Percentiles rank a stretch among this genome's conserved stretches.
These are phyloP conservation scores for Peronospora farinosa DNA, from an alignment of 352 stramenopile species.

Conservation along the genomic window DNA sequence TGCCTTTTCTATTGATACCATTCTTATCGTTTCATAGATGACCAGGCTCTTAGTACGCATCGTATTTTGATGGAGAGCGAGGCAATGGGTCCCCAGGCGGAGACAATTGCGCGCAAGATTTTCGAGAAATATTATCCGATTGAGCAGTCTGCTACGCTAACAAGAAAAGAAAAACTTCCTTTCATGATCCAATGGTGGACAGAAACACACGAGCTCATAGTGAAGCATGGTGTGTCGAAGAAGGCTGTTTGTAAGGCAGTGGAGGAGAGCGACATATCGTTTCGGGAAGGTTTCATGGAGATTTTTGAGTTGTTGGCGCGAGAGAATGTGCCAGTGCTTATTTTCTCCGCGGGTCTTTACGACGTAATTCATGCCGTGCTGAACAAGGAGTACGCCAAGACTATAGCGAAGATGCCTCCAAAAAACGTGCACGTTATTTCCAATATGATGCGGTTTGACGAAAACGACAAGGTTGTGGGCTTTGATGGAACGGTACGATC, in stretches of 20 bases:
- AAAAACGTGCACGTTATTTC: constrained; percentile 74
- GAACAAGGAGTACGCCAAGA: constrained; percentile 51
- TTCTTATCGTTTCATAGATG: constrained; percentile 14
- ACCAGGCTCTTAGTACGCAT: constrained; percentile 50
- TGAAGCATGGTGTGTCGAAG: constrained; percentile 50
- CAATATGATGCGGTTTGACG: constrained; percentile 78
- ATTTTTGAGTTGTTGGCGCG: constrained; percentile 51
- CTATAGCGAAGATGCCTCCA: constrained; percentile 18
- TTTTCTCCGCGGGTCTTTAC: constrained; percentile 66
- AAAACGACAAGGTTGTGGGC: constrained; percentile 30
- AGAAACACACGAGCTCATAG: constrained; percentile 42
- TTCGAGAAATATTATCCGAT: constrained; percentile 80
- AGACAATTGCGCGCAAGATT: constrained; percentile 32
- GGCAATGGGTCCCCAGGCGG: constrained; percentile 29
- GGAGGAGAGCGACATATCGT: constrained; percentile 38
- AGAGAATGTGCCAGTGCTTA: constrained; percentile 61
- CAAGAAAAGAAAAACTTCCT: constrained; percentile 66
- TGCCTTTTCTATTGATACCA: background rate
- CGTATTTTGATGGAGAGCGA: constrained; percentile 44
- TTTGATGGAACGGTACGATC: constrained; percentile 47
- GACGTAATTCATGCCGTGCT: constrained; percentile 80
- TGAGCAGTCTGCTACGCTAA: constrained; percentile 57
- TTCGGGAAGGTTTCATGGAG: constrained; percentile 54
- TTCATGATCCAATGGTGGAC: constrained; percentile 76
- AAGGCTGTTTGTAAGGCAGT: constrained; percentile 43